These are phyloP conservation scores for Didymella pomorum DNA, from an alignment of 2,329 filamentous ascomycete genomes.

Conservation along the genomic window DNA sequence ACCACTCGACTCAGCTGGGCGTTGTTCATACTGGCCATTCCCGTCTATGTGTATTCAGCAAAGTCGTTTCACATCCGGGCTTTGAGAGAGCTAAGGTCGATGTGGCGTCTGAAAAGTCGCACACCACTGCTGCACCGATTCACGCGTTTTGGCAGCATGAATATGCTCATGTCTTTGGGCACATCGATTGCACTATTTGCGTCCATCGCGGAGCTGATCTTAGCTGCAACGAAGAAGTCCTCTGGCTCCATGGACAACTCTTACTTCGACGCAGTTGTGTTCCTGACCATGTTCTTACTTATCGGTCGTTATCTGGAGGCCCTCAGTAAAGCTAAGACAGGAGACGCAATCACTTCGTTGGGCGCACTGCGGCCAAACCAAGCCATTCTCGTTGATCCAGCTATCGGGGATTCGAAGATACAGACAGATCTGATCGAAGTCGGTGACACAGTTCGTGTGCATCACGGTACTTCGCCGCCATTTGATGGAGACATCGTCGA, in stretches of 20 bases:
- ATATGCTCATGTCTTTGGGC: constrained; percentile 87
- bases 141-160: constrained; percentile 96
- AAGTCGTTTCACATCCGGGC: constrained; percentile 84
- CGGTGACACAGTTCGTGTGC: constrained; percentile 69
- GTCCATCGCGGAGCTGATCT: constrained; percentile 77
- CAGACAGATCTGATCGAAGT: constrained; percentile 70
- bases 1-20: constrained; percentile 80
- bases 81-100: constrained; percentile 75
- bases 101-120: constrained; percentile 80
- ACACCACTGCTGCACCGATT: constrained; percentile 78
- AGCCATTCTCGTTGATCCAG: constrained; percentile 71
- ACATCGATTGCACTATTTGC: constrained; percentile 88
- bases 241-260: constrained; percentile 48
- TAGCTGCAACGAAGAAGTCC: constrained; percentile 57
- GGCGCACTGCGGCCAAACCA: constrained; percentile 79
- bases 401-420: constrained; percentile 56
- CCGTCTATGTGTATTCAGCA: constrained; percentile 85
- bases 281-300: constrained; percentile 87
- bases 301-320: constrained; percentile 78
- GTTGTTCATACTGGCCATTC: constrained; percentile 81
- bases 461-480: constrained; percentile 82
- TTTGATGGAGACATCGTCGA: constrained; percentile 74
- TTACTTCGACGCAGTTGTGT: constrained; percentile 94
- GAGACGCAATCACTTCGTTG: constrained; percentile 82
- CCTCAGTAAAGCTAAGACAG: constrained; percentile 90